phyloP scores from a whole-genome alignment of 176 grass and related monocot genomes.

The Urochloa ruziziensis region DNA sequence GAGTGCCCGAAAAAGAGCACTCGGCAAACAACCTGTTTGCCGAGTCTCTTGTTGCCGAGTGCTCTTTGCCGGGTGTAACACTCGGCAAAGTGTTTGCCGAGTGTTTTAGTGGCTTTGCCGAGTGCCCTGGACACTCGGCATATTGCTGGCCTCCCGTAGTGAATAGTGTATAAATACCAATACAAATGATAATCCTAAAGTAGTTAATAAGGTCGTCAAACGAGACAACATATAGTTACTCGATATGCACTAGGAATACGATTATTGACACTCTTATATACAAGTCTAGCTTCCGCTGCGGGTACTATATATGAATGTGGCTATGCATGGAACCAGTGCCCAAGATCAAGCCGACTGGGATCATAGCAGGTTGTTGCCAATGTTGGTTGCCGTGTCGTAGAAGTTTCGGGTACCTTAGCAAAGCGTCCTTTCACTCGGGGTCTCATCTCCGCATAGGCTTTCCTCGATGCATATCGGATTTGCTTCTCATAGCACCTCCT shows the following conservation, averaged over 20 bases:
- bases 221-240: background rate
- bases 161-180: background rate
- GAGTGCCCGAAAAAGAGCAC: no score
- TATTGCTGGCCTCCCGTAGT: no score
- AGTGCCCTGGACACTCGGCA: no score
- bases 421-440: slow-evolving; percentile 70
- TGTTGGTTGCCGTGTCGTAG: background rate
- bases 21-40: no score
- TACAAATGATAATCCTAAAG: background rate
- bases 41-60: no score
- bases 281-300: background rate
- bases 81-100: no score
- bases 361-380: slow-evolving; percentile 23
- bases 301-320: background rate
- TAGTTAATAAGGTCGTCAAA: background rate
- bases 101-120: no score
- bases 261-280: background rate
- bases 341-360: slow-evolving; percentile 41
- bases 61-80: no score
- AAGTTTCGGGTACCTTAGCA: slow-evolving; percentile 48
- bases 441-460: slow-evolving; percentile 61
- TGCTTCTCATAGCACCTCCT: slow-evolving; percentile 62
- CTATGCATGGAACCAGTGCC: slow-evolving; percentile 16
- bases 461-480: slow-evolving; percentile 59
- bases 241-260: background rate